Base-by-base conservation (phyloP, 2,329 filamentous ascomycete species). In the Herpomyces periplanetae region DNA sequence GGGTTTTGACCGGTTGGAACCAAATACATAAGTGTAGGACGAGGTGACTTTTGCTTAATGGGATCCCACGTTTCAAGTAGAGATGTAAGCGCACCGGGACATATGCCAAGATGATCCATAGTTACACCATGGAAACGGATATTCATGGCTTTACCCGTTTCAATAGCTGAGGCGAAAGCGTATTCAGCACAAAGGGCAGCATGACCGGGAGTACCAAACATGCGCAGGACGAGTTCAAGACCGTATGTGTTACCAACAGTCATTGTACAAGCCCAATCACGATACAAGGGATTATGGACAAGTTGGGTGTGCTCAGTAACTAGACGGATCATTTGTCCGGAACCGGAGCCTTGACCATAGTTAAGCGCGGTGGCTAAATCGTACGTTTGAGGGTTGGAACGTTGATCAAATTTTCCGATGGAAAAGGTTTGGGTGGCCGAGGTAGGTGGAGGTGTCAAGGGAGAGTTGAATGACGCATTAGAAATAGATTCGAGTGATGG, bases 281-380 rank as follows among this genome's bases (percentile, higher is more conserved):
- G 50, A 34, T 91, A 91, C 0, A 66, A 68, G 8, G 75, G 73
- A 24, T 55, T 49, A 37, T 69, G 66, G 8, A 87, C 57, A 21
- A 91, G 55, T 41, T 96, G 75, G 0, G 73, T 85, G 40, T 91
- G 80, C 43, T 96, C 80, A 0, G 73, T 84, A 19, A 91, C 48
- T 42, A 65, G 91, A 24, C 80, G 59, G 25, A 88, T 44, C 36
- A 96, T 47, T 40, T 87, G 80, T 3, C 69, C 63, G 5, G 68
- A 56, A 8, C 80, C 80, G 8, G 57, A 57, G 5, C 71, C 60
- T 40, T 87, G 71, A 13, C 65, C 68, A 36, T 96, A 96, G 41
- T 96, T 91, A 35, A 88, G 58, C 1, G 64, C 64, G 25, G 84
- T 68, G 17, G 65, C 56, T 19, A 96, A 52, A 40, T 96, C 80